Conservation (phyloP, 257 asterid genomes). For the Solanum peruvianum region DNA sequence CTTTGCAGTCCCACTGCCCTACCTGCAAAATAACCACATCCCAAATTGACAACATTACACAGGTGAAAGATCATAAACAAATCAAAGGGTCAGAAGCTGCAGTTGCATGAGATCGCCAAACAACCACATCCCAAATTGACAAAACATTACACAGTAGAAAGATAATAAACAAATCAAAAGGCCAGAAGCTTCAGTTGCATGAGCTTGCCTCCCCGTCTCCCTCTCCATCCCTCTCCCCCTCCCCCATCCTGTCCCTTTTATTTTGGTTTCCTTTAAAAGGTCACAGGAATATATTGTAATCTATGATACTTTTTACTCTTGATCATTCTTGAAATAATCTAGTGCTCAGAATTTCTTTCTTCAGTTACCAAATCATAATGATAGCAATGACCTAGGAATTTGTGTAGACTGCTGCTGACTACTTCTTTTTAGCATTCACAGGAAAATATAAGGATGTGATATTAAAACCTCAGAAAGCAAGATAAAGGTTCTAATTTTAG, state of each 20-base stretch:
- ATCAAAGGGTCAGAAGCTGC: not conserved
- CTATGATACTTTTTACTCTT: not conserved
- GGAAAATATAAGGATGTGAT: not conserved
- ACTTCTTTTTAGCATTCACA: not conserved
- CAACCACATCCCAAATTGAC: not conserved
- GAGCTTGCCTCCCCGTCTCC: not conserved
- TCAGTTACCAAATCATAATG: not conserved
- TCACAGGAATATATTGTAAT: not conserved
- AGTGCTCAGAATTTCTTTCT: not conserved
- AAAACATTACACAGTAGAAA: not conserved
- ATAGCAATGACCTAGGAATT: not conserved
- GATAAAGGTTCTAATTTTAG: not conserved
- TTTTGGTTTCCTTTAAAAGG: not conserved
- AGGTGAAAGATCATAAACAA: not conserved
- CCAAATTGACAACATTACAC: not conserved
- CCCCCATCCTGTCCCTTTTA: not conserved
- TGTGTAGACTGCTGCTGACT: not conserved
- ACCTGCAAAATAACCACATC: slow-evolving; percentile 37
- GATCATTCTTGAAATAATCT: not conserved
- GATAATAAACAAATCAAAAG: not conserved
- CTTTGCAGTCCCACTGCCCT: slow-evolving; percentile 58
- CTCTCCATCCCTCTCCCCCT: not conserved
- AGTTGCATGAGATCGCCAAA: not conserved
- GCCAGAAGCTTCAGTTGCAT: not conserved
- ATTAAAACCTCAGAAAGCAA: not conserved